Evolutionary conservation across 176 grass and related monocot genomes (phyloP), one percentile per base, ranked within the genome.

Genomic region (Chloris gayana): DNA sequence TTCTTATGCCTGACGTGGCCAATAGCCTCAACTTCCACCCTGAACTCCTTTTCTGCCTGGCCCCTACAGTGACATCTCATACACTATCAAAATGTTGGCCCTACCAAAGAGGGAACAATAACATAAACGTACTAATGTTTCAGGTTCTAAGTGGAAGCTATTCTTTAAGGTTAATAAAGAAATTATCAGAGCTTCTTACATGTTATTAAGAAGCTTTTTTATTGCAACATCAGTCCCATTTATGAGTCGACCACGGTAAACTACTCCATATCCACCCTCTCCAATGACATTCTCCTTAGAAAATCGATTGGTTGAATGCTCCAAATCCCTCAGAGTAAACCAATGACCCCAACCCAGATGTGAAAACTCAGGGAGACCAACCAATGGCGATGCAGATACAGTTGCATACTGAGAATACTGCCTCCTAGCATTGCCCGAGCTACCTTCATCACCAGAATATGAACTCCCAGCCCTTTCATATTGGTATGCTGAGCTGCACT

Each of bases 401-500:
- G 80, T 74, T 11, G 69, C 81, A 75, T 84, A 69, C 67, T 63
- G 58, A 17, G 76, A 29, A 70, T 84, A 80, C 30, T 64, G 50
- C 75, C 75, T 89, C 57, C 72, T 78, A 6, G 75, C 46, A 53
- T 78, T 78, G 3, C 87, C 82, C 24, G 82, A 89, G 54, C 65
- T 85, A 7, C 82, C 82, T 60, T 89, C 87, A 2, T 89, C 82
- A 0, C 87, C 87, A 46, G 87, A 89, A 51, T 89, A 75, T 32
- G 88, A 89, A 73, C 83, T 89, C 3, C 67, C 88, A 49, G 88
- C 83, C 56, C 83, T 85, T 12, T 89, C 91, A 63, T 77, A 82
- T 39, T 94, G 92, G 71, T 88, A 88, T 18, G 72, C 82, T 1
- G 88, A 94, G 85, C 92, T 94, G 51, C 85, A 86, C 14, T 94